Conservation (phyloP, 2,329 filamentous ascomycete species). For the Phaeomoniella chlamydospora region DNA sequence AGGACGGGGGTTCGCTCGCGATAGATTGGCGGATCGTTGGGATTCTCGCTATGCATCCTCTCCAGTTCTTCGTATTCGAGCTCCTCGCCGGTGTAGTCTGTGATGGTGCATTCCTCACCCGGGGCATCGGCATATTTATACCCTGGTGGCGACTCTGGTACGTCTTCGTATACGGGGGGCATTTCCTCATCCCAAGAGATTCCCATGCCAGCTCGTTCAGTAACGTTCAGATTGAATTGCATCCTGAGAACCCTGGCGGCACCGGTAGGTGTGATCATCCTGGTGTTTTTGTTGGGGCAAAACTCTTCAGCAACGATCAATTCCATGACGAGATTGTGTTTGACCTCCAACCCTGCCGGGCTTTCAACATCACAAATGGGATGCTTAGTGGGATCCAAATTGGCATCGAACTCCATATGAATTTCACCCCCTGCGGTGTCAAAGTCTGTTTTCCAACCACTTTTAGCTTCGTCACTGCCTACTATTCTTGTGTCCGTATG, state of each 20-base stretch:
- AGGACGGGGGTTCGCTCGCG: slow-evolving; percentile 1
- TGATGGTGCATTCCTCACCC: slow-evolving; percentile 18
- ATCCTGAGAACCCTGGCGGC: slow-evolving; percentile 83
- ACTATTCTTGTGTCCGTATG: slow-evolving; percentile 66
- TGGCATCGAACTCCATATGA: slow-evolving; percentile 63
- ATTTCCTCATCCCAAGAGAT: slow-evolving; percentile 96
- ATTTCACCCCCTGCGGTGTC: slow-evolving; percentile 55
- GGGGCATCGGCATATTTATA: slow-evolving; percentile 33
- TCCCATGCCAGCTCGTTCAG: slow-evolving; percentile 70
- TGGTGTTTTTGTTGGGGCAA: slow-evolving; percentile 52
- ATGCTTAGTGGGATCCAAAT: slow-evolving; percentile 44
- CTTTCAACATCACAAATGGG: slow-evolving; percentile 68
- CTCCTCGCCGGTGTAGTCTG: slow-evolving; percentile 24
- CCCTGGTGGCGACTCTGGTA: slow-evolving; percentile 69
- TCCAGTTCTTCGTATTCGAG: slow-evolving; percentile 33
- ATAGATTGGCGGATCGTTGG: slow-evolving; percentile 10
- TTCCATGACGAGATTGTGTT: slow-evolving; percentile 78
- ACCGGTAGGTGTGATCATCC: slow-evolving; percentile 70
- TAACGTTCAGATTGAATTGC: slow-evolving; percentile 73
- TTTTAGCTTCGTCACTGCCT: slow-evolving; percentile 67
- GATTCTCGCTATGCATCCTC: slow-evolving; percentile 22
- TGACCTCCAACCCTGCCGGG: slow-evolving; percentile 59
- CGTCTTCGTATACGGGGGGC: slow-evolving; percentile 85
- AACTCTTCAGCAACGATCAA: slow-evolving; percentile 91
- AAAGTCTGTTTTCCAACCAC: slow-evolving; percentile 79